These are phyloP conservation scores for Pelargonium nanum DNA, from an alignment of 345 rosid genomes.

Conservation along the genomic window DNA sequence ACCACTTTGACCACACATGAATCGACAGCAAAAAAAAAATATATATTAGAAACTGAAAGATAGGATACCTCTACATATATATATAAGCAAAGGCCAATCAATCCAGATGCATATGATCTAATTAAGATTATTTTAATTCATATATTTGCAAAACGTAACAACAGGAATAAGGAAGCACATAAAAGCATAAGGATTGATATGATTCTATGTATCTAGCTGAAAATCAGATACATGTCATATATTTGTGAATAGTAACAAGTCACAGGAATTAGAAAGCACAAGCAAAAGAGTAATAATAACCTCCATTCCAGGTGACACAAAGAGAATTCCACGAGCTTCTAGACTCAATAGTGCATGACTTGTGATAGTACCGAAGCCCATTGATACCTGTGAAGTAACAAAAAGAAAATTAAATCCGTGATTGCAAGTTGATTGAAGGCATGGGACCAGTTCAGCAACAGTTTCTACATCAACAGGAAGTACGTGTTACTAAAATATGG, in stretches of 20 bases:
- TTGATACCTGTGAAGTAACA: slow-evolving; percentile 56
- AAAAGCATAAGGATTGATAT: no score
- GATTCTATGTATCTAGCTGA: no score
- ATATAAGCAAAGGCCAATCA: no score
- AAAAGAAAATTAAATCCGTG: slow-evolving; percentile 7
- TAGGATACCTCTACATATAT: no score
- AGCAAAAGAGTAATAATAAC: slow-evolving; percentile 22
- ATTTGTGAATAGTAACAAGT: neutral
- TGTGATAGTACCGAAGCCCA: slow-evolving; percentile 83
- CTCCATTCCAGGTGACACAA: slow-evolving; percentile 81
- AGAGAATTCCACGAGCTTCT: slow-evolving; percentile 92
- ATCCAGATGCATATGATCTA: no score
- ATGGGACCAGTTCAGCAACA: neutral
- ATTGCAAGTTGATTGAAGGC: neutral
- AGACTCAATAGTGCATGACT: slow-evolving; percentile 81
- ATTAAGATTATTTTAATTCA: no score
- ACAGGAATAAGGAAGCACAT: no score
- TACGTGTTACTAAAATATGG: neutral
- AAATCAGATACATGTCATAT: neutral
- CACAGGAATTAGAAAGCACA: neutral
- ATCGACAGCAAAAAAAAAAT: no score
- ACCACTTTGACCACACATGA: no score
- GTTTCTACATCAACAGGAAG: neutral
- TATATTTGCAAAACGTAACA: no score
- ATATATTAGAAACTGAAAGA: no score